Conservation (phyloP, 768 basidiomycete genomes). For the Collybia sp. region DNA sequence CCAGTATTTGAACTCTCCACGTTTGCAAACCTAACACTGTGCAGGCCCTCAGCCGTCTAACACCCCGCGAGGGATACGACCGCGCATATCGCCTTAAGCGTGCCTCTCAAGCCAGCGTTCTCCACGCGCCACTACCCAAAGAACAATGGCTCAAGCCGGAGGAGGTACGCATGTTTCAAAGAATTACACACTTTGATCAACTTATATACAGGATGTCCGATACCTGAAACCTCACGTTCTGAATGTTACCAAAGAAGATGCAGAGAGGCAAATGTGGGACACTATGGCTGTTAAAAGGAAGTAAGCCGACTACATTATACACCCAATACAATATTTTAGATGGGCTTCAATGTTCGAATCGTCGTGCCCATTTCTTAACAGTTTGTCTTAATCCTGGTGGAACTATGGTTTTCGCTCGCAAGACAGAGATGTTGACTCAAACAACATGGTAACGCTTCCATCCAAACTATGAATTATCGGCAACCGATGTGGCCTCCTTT, state of each 20-base stretch:
- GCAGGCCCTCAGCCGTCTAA: constrained; percentile 82
- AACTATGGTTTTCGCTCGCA: no score
- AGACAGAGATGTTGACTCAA: no score
- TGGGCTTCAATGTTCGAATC: not conserved
- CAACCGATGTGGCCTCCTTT: constrained; percentile 19
- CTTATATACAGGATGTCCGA: constrained; percentile 66
- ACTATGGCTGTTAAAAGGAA: constrained; percentile 66
- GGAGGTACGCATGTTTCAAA: constrained; percentile 53
- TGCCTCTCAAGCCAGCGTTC: constrained; percentile 73
- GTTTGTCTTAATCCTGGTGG: no score
- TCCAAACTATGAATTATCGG: constrained; percentile 3
- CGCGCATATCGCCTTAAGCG: constrained; percentile 85
- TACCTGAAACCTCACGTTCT: constrained; percentile 81
- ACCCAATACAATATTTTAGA: not conserved
- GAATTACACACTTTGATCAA: constrained; percentile 1
- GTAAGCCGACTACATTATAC: constrained; percentile 27
- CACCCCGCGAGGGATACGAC: constrained; percentile 79
- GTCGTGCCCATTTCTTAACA: not conserved
- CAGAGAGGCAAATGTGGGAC: constrained; percentile 82
- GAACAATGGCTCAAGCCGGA: constrained; percentile 72
- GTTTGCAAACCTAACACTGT: not conserved
- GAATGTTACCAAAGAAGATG: constrained; percentile 68
- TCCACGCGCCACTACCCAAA: constrained; percentile 78
- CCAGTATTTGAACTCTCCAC: constrained; percentile 14
- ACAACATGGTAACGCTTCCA: no score